Base-by-base conservation (phyloP, 2,329 filamentous ascomycete species). In the Claviceps sp. region DNA sequence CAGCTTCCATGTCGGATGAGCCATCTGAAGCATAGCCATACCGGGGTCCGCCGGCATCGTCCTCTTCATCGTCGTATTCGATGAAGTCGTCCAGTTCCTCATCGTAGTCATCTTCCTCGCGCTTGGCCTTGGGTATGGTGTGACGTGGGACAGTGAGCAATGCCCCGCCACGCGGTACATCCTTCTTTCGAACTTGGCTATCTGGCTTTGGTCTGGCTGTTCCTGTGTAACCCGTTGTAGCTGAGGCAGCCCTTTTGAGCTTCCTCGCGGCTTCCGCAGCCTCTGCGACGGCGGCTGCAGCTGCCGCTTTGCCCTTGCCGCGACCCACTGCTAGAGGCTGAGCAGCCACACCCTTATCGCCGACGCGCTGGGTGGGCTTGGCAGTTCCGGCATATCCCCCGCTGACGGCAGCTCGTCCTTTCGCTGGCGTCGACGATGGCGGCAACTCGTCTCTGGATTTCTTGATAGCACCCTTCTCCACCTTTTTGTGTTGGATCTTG, bases 1-100 rank as follows among this genome's bases (percentile, higher is more conserved):
- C 85, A 2, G 84, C 87, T 64, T 89, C 85, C 84, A 89, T 89
- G 59, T 88, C 86, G 5, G 84, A 87, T 5, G 82, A 85, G 5
- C 64, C 80, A 51, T 85, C 84, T 0, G 80, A 82, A 2, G 72
- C 76, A 56, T 86, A 84, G 47, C 72, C 73, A 55, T 77, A 75
- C 5, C 68, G 67, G 37, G 66, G 70, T 7, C 68, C 65, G 13
- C 57, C 64, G 2, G 64, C 66, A 0, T 75, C 72, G 5, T 67
- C 70, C 13, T 78, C 76, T 0, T 80, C 78, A 13, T 80, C 77
- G 44, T 81, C 77, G 54, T 80, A 79, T 43, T 79, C 78, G 62
- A 81, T 78, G 56, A 81, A 81, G 55, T 81, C 78, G 56, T 81
- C 78, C 62, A 81, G 54, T 4, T 80, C 77, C 55, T 81, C 77